Evolutionary conservation across 441 rosid genomes (phyloP), one percentile per base, ranked within the genome.

Genomic region (Gossypium schwendimanii): DNA sequence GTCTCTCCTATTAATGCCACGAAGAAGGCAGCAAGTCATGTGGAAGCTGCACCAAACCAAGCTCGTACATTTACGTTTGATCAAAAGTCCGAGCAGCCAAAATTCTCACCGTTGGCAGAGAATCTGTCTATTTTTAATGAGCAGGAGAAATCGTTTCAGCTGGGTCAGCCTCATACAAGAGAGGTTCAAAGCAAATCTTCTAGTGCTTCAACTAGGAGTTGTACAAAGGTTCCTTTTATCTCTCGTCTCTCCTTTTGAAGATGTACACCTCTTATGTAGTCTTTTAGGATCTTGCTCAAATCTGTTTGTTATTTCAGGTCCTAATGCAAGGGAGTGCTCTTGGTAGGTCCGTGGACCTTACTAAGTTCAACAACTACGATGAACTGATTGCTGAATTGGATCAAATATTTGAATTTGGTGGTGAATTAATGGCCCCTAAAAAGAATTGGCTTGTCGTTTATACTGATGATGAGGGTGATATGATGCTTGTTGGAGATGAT

Each of bases 401-500:
- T 84, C 81, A 18, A 68, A 76, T 93, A 75, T 93, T 96, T 85
- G 99, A 93, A 73, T 91, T 93, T 72, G 85, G 83, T 18, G 97
- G 98, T 9, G 94, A 87, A 79, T 80, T 96, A 74, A 78, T 87
- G 82, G 81, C 88, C 64, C 82, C 89, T 8, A 78, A 81, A 67
- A 93, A 84, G 78, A 84, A 87, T 55, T 93, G 99, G 98, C 76
- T 88, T 76, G 81, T 93, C 70, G 93, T 95, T 11, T 95, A 88
- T 74, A 90, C 94, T 2, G 99, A 95, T 76, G 97, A 95, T 47
- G 99, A 96, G 83, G 90, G 87, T 62, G 99, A 96, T 75, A 96
- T 91, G 95, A 93, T 96, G 99, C 98, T 91, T 68, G 98, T 90
- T 70, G 99, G 99, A 69, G 99, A 96, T 74, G 99, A 96, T 82